Evolutionary conservation across 2,329 filamentous ascomycete species (phyloP).

Genomic region (Fusarium musae): DNA sequence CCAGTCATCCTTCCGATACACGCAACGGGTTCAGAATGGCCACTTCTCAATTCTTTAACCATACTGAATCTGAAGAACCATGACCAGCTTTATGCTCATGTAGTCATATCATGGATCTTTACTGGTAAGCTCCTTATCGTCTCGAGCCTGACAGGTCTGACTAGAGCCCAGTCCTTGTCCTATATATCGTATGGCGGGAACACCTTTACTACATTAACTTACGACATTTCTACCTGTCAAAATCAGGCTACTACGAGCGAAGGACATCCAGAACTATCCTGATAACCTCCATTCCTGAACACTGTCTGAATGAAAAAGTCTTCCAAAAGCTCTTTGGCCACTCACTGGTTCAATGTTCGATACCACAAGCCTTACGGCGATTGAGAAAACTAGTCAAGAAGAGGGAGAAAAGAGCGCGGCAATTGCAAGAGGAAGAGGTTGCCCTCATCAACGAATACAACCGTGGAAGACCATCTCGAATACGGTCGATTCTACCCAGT

Average conservation of each 20-base stretch:
- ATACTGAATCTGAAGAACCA: not conserved
- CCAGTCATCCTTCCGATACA: not conserved
- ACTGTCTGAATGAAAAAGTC: not conserved
- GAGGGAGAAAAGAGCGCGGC: rapidly evolving
- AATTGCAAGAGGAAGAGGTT: not conserved
- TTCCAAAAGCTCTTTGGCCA: not conserved
- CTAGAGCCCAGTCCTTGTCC: rapidly evolving
- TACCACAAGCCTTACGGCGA: not conserved
- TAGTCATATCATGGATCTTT: not conserved
- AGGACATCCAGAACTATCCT: not conserved
- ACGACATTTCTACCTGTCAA: not conserved
- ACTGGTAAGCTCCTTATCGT: rapidly evolving
- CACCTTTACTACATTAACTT: not conserved
- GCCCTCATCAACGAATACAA: rapidly evolving
- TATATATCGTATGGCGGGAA: not conserved
- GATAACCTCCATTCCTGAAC: rapidly evolving
- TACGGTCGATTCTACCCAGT: rapidly evolving
- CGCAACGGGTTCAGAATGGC: rapidly evolving
- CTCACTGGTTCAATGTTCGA: not conserved
- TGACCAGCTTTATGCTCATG: not conserved
- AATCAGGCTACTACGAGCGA: not conserved
- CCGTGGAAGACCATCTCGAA: not conserved
- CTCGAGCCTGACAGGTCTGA: rapidly evolving
- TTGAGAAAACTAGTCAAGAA: not conserved
- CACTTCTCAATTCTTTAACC: not conserved